Conservation (phyloP, 2,329 filamentous ascomycete genomes). For the Cercospora brassicicola region DNA sequence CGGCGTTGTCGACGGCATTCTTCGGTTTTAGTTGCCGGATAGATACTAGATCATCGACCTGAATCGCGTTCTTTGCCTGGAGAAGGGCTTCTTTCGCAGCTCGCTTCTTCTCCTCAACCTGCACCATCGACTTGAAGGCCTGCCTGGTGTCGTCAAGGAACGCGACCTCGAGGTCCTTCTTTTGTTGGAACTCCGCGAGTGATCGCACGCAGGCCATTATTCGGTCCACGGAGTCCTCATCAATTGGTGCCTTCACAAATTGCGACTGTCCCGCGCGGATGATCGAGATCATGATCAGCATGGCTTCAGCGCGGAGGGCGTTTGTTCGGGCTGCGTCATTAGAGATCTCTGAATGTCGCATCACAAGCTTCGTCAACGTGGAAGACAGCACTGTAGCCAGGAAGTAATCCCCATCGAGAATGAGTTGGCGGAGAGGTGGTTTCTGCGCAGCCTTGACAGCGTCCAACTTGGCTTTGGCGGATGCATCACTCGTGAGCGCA, state of each 20-base stretch:
- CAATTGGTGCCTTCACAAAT: conserved; percentile 94
- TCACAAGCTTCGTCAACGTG: conserved; percentile 93
- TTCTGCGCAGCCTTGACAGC: conserved; percentile 97
- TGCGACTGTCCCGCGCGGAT: conserved; percentile 98
- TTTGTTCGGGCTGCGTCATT: conserved; percentile 84
- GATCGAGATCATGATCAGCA: conserved; percentile 99
- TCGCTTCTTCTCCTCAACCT: conserved; percentile 95
- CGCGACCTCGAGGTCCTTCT: conserved; percentile 85
- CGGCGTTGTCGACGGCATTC: conserved; percentile 72
- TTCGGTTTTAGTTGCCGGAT: conserved; percentile 94
- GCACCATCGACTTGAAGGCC: conserved; percentile 95
- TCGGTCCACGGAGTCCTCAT: conserved; percentile 96
- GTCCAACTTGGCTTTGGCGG: conserved; percentile 85
- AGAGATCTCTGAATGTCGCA: conserved; percentile 94
- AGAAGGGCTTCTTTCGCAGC: conserved; percentile 90
- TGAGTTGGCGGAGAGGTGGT: conserved; percentile 88
- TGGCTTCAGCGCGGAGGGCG: conserved; percentile 89
- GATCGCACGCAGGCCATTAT: conserved; percentile 97
- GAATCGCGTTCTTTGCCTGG: conserved; percentile 89
- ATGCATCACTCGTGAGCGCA: conserved; percentile 88
- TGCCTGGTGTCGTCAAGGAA: conserved; percentile 94
- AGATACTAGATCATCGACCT: conserved; percentile 90
- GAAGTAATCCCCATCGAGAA: conserved; percentile 96
- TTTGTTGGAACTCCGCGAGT: conserved; percentile 82
- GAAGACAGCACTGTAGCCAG: conserved; percentile 92